phyloP scores from a whole-genome alignment of 108 stramenopile species.

The Discostella pseudostelligera region DNA sequence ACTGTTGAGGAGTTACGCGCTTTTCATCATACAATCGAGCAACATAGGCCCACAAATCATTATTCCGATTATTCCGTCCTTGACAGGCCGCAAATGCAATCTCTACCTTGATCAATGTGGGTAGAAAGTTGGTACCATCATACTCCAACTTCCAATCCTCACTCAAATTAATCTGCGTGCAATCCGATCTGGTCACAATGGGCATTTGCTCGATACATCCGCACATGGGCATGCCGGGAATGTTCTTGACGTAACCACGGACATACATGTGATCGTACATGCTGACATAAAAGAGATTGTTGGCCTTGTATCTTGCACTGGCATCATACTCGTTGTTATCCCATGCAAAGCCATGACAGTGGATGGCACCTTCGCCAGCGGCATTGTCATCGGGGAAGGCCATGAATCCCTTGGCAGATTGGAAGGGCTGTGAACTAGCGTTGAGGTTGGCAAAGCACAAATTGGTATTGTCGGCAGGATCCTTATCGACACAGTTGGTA shows the following conservation, averaged over 20 bases:
- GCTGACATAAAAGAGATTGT: slow-evolving; percentile 54
- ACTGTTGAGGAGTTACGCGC: slow-evolving; percentile 16
- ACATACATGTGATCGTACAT: slow-evolving; percentile 63
- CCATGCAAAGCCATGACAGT: slow-evolving; percentile 66
- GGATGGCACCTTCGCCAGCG: slow-evolving; percentile 44
- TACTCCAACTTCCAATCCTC: slow-evolving; percentile 27
- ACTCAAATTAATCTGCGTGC: slow-evolving; percentile 37
- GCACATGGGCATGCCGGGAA: slow-evolving; percentile 40
- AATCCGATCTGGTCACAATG: slow-evolving; percentile 42
- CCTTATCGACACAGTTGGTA: slow-evolving; percentile 46
- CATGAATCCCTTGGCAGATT: slow-evolving; percentile 7
- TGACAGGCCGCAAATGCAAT: slow-evolving; percentile 45
- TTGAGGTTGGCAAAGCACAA: slow-evolving; percentile 46
- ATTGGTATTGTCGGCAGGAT: slow-evolving; percentile 56
- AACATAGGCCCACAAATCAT: slow-evolving; percentile 49
- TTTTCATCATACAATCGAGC: slow-evolving; percentile 41
- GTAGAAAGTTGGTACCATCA: slow-evolving; percentile 22
- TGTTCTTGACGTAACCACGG: slow-evolving; percentile 40
- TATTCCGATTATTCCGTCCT: slow-evolving; percentile 35
- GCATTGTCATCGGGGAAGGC: slow-evolving; percentile 36
- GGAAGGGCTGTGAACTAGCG: slow-evolving; percentile 13
- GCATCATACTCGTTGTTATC: slow-evolving; percentile 29
- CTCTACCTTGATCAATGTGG: slow-evolving; percentile 8
- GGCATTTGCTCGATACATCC: slow-evolving; percentile 45
- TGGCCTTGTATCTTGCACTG: slow-evolving; percentile 37